A percentile compares a stretch with the other conserved stretches of the same genome.
These are phyloP conservation scores for Pyrrhoderma noxium DNA, from an alignment of 1,284 basidiomycete genomes.

Conservation along the genomic window DNA sequence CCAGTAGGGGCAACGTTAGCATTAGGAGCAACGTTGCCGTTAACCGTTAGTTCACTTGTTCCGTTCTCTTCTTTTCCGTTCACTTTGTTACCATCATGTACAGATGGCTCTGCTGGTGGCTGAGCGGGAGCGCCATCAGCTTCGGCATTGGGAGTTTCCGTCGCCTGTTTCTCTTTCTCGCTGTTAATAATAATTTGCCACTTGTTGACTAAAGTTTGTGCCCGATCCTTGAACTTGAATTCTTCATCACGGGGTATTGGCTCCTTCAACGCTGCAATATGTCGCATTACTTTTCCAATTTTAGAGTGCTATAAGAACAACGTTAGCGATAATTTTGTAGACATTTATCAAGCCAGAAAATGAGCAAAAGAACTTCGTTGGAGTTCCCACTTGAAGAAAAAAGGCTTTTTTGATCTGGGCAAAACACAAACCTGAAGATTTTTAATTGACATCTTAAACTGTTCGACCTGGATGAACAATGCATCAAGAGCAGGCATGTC, in stretches of 20 bases:
- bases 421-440: slow-evolving; percentile 65
- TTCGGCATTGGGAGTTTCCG: not conserved
- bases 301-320: slow-evolving; percentile 68
- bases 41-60: not conserved
- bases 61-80: not conserved
- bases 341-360: slow-evolving; percentile 5
- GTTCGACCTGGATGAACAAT: slow-evolving; percentile 79
- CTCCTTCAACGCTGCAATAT: slow-evolving; percentile 68
- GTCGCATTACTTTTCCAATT: slow-evolving; percentile 98
- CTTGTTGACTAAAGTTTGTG: slow-evolving; percentile 63
- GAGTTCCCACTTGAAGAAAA: too few relatives aligned
- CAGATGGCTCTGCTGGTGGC: too few relatives aligned
- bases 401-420: too few relatives aligned
- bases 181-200: slow-evolving; percentile 47
- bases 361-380: too few relatives aligned
- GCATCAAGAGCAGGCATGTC: slow-evolving; percentile 75
- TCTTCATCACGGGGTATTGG: slow-evolving; percentile 80
- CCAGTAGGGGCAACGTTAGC: not conserved
- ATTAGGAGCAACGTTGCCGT: not conserved
- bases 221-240: slow-evolving; percentile 81
- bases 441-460: slow-evolving; percentile 80
- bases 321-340: slow-evolving; percentile 17
- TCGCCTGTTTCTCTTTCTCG: not conserved
- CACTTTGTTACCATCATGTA: not conserved
- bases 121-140: not conserved